Conservation (phyloP, 2,329 filamentous ascomycete genomes). For the Elsinoe ampelina region DNA sequence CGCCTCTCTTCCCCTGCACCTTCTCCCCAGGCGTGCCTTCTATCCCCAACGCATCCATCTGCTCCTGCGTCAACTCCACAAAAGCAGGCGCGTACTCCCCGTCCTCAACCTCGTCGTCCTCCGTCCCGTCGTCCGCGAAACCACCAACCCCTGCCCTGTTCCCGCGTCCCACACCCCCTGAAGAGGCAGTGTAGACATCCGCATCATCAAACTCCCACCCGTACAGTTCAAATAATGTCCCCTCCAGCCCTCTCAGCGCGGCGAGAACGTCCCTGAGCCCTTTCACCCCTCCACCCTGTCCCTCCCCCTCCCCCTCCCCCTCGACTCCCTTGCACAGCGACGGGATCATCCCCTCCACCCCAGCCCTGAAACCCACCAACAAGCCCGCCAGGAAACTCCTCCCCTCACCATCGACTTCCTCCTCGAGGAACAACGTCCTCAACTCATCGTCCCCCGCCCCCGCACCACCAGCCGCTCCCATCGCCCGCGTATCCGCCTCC, state of each 20-base stretch:
- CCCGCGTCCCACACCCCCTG: neutral
- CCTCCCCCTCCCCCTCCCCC: conserved; percentile 45
- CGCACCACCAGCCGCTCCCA: too few relatives aligned
- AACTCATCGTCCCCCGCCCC: neutral
- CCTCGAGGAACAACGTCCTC: neutral
- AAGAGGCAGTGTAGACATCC: conserved; percentile 22
- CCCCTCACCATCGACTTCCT: neutral
- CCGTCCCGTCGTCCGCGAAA: conserved; percentile 24
- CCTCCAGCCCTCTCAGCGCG: conserved; percentile 43
- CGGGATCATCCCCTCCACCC: conserved; percentile 46
- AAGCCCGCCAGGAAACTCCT: conserved; percentile 41
- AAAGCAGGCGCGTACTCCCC: conserved; percentile 56
- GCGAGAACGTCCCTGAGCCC: conserved; percentile 30
- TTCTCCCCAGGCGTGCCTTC: conserved; percentile 20
- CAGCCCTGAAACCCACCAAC: conserved; percentile 43
- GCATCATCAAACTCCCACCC: conserved; percentile 45
- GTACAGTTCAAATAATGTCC: conserved; percentile 41
- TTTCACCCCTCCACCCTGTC: conserved; percentile 12
- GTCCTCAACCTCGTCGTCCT: conserved; percentile 53
- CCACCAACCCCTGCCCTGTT: neutral
- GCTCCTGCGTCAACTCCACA: conserved; percentile 44
- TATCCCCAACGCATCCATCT: conserved; percentile 31
- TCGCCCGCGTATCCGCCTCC: too few relatives aligned
- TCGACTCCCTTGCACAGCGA: conserved; percentile 49
- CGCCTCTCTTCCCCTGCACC: conserved; percentile 13